Conservation (phyloP, 2,329 filamentous ascomycete genomes). For the Botrytis byssoidea region DNA sequence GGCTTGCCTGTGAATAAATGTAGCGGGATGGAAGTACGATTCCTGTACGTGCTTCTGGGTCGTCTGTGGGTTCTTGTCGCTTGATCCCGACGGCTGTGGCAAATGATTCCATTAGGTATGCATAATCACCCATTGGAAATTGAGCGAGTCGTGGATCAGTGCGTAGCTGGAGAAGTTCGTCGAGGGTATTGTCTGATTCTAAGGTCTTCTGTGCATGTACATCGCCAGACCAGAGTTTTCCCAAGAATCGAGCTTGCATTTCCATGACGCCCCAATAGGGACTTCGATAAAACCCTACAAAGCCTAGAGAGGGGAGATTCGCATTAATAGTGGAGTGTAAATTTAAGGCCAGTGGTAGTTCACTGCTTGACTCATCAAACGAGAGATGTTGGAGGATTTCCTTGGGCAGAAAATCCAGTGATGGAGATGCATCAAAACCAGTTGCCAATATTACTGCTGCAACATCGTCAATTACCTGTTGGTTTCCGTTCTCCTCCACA, state of each 20-base stretch:
- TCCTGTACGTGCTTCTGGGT: constrained; percentile 41
- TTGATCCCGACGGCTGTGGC: constrained; percentile 55
- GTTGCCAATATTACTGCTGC: constrained; percentile 72
- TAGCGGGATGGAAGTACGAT: constrained; percentile 49
- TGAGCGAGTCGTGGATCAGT: constrained; percentile 52
- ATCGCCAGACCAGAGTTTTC: constrained; percentile 54
- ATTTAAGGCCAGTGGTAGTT: constrained; percentile 64
- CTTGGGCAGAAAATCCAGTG: constrained; percentile 62
- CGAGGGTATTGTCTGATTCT: constrained; percentile 30
- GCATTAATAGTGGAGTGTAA: constrained; percentile 65
- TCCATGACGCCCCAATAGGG: constrained; percentile 88
- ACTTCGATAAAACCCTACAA: constrained; percentile 80
- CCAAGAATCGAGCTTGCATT: constrained; percentile 73
- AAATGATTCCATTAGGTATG: constrained; percentile 72
- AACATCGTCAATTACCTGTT: constrained; percentile 50
- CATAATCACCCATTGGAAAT: constrained; percentile 82
- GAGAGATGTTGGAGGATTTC: constrained; percentile 56
- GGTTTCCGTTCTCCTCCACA: constrained; percentile 37
- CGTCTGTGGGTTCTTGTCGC: constrained; percentile 40
- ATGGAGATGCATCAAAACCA: constrained; percentile 65
- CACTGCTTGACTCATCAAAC: constrained; percentile 48
- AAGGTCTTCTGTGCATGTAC: constrained; percentile 32
- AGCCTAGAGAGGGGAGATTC: constrained; percentile 63
- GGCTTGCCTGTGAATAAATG: constrained; percentile 42
- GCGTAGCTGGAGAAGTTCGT: constrained; percentile 34